phyloP scores from a whole-genome alignment of 495 filamentous ascomycete species.

The Aspergillus carlsbadensis region DNA sequence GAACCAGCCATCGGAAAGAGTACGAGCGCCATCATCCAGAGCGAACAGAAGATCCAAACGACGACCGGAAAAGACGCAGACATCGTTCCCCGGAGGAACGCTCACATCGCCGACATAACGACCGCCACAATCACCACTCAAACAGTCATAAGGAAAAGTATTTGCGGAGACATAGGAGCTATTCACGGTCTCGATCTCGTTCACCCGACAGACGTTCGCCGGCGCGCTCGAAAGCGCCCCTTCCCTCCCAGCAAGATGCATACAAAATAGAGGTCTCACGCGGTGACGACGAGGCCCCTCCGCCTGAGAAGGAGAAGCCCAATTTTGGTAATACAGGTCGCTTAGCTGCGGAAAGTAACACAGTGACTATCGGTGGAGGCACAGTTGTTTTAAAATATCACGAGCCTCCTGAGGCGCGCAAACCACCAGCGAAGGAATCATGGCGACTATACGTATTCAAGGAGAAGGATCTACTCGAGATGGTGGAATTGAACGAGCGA shows the following conservation, averaged over 20 bases:
- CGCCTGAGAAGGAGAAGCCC: conserved; percentile 74
- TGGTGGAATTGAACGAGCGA: conserved; percentile 68
- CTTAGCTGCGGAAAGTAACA: conserved; percentile 86
- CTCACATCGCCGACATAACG: conserved; percentile 30
- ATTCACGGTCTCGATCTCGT: conserved; percentile 34
- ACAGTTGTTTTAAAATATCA: conserved; percentile 88
- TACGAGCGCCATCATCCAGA: conserved; percentile 28
- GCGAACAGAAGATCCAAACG: conserved; percentile 23
- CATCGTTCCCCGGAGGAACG: conserved; percentile 28
- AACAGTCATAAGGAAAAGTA: conserved; percentile 23
- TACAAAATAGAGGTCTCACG: conserved; percentile 54
- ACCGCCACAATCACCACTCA: conserved; percentile 27
- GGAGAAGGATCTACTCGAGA: conserved; percentile 72
- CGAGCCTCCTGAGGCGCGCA: conserved; percentile 90
- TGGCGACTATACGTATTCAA: conserved; percentile 98
- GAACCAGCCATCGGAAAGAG: conserved; percentile 22
- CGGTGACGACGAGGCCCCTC: conserved; percentile 31
- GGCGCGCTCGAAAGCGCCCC: conserved; percentile 50
- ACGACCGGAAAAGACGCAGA: conserved; percentile 31
- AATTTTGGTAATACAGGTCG: conserved; percentile 81
- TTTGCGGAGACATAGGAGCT: conserved; percentile 27
- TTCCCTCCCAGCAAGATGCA: conserved; percentile 70
- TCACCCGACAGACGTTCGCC: conserved; percentile 31
- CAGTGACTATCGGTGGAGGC: conserved; percentile 65
- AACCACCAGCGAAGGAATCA: conserved; percentile 70